A percentile compares a stretch with the other conserved stretches of the same genome.
Conservation (phyloP, 2,329 filamentous ascomycete genomes). For the Beauveria sp. region DNA sequence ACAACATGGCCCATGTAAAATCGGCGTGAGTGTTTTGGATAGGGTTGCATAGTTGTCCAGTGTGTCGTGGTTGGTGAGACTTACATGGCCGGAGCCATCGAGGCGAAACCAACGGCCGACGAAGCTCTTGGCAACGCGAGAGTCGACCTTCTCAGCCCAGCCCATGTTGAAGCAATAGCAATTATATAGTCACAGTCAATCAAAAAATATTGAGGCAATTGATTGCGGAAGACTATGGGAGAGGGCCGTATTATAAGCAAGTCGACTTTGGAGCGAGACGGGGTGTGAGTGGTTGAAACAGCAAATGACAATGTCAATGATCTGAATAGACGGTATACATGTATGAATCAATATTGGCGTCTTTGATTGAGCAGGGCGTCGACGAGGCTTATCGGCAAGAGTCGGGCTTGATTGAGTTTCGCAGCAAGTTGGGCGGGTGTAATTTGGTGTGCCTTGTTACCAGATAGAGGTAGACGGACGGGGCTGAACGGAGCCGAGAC, state of each 20-base stretch:
- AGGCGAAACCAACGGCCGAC: slow-evolving; percentile 71
- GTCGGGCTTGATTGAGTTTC: background rate
- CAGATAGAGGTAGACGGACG: background rate
- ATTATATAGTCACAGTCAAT: background rate
- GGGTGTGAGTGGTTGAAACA: background rate
- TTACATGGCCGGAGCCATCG: slow-evolving; percentile 75
- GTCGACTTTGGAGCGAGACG: background rate
- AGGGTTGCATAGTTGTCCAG: background rate
- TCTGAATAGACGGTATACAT: background rate
- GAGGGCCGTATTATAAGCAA: background rate
- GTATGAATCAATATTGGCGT: background rate
- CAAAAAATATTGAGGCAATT: background rate
- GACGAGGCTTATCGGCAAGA: background rate
- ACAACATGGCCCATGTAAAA: background rate
- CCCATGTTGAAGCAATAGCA: slow-evolving; percentile 28
- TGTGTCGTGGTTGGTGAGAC: slow-evolving; percentile 23
- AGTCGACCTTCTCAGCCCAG: slow-evolving; percentile 44
- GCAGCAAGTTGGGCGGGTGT: background rate
- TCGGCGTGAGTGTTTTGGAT: background rate
- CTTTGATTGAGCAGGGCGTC: background rate
- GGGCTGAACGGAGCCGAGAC: background rate
- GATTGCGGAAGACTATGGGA: background rate
- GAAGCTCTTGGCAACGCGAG: slow-evolving; percentile 53
- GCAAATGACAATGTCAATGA: background rate
- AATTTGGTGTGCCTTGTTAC: background rate